A percentile compares a stretch with the other conserved stretches of the same genome.
These are phyloP conservation scores for Eucalyptus curtisii DNA, from an alignment of 345 rosid species.

Conservation along the genomic window DNA sequence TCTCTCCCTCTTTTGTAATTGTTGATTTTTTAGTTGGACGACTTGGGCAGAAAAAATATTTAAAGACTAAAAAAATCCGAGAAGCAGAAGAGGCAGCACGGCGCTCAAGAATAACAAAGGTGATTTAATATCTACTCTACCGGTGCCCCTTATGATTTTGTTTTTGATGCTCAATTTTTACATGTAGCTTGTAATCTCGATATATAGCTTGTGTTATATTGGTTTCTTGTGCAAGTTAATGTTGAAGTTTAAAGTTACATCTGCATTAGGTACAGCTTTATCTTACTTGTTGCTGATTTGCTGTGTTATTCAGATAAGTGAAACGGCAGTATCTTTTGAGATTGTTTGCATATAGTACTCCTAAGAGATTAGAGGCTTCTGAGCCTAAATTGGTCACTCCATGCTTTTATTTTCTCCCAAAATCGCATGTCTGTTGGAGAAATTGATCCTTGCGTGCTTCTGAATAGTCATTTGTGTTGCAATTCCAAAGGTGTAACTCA, in stretches of 20 bases:
- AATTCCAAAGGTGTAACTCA: neutral
- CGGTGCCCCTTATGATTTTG: neutral
- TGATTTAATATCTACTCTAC: neutral
- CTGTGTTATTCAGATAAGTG: too few relatives aligned
- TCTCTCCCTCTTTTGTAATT: neutral
- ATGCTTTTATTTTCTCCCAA: neutral
- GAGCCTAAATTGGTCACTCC: too few relatives aligned
- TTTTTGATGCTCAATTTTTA: neutral
- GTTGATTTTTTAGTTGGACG: neutral
- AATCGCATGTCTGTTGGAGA: neutral
- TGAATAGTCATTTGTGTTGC: neutral
- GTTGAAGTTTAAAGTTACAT: too few relatives aligned
- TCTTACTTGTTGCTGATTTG: too few relatives aligned
- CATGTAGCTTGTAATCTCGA: neutral
- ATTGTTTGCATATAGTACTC: too few relatives aligned
- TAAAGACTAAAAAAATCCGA: slow-evolving; percentile 72
- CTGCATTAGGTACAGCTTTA: too few relatives aligned
- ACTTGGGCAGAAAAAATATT: slow-evolving; percentile 41
- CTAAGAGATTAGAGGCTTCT: too few relatives aligned
- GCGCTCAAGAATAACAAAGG: slow-evolving; percentile 66
- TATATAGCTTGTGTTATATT: neutral
- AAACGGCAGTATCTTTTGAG: too few relatives aligned
- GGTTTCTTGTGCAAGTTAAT: too few relatives aligned
- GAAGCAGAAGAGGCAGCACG: slow-evolving; percentile 89
- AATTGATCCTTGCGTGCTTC: neutral